Base-by-base conservation (phyloP, 495 filamentous ascomycete species). In the Penicillium macrosclerotiorum region DNA sequence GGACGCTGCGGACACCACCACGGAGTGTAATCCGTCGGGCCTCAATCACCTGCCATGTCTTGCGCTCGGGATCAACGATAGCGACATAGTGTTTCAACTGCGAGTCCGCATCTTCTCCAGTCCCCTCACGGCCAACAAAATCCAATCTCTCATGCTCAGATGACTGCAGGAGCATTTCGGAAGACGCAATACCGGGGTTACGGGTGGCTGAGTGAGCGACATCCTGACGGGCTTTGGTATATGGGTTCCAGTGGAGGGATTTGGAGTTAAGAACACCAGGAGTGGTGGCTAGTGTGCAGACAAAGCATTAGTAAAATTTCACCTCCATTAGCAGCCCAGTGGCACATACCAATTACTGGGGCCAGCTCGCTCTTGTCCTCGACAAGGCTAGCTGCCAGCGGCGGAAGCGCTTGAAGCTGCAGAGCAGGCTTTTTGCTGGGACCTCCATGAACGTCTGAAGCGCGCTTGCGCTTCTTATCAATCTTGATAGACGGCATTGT, bases 81-180 rank as follows among this genome's bases (percentile, higher is more conserved):
- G 88, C 93, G 48, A 96, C 65, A 65, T 94, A 98, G 66, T 96
- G 87, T 54, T 87, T 87, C 45, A 94, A 64, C 32, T 83, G 67
- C 8, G 79, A 74, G 44, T 90, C 82, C 11, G 77, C 66, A 46
- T 79, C 77, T 11, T 80, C 77, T 22, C 54, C 59, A 11, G 78
- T 71, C 44, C 86, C 81, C 71, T 95, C 89, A 16, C 80, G 79
- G 22, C 81, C 92, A 13, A 78, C 79, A 61, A 92, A 96, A 65
- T 96, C 88, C 47, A 98, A 65, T 45, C 80, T 84, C 31, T 75
- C 73, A 55, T 96, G 87, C 4, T 80, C 74, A 23, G 85, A 83
- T 4, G 91, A 89, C 47, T 86, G 81, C 42, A 95, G 82, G 33
- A 97, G 74, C 37, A 96, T 73, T 54, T 91, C 85, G 55, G 72